Conservation (phyloP, 1,284 basidiomycete species). For the Thelephora terrestris region DNA sequence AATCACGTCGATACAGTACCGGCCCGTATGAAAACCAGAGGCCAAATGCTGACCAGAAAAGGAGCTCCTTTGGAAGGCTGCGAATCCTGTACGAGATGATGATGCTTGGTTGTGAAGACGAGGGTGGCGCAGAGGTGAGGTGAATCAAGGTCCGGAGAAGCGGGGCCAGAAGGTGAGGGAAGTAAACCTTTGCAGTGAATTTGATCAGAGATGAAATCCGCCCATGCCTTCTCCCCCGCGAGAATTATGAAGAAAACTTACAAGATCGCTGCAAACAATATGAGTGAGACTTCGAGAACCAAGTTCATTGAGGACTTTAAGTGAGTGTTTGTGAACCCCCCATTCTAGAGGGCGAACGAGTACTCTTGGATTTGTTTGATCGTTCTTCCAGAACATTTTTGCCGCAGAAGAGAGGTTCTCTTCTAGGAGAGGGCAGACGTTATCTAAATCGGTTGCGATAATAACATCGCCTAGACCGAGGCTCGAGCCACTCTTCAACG, state of each 20-base stretch:
- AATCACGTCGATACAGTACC: conserved; percentile 31
- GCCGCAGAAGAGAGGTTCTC: conserved; percentile 30
- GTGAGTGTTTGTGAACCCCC: conserved; percentile 41
- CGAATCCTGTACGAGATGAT: conserved; percentile 71
- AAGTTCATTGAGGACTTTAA: conserved; percentile 30
- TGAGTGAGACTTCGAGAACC: conserved; percentile 35
- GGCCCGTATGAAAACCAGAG: conserved; percentile 70
- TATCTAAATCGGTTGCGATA: conserved; percentile 61
- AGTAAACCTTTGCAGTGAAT: conserved; percentile 48
- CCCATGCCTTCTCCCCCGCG: background rate
- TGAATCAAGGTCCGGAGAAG: conserved; percentile 59
- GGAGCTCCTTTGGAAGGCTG: conserved; percentile 64
- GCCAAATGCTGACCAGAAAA: conserved; percentile 78
- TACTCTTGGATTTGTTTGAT: conserved; percentile 12
- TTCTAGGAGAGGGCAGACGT: conserved; percentile 53
- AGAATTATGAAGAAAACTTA: conserved; percentile 24
- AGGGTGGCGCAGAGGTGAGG: conserved; percentile 45
- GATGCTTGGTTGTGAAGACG: conserved; percentile 19
- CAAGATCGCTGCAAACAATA: conserved; percentile 68
- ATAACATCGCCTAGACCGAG: conserved; percentile 24
- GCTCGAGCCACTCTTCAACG: too few species aligned
- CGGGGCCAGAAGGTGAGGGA: conserved; percentile 61
- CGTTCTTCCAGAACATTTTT: conserved; percentile 6
- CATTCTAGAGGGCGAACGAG: conserved; percentile 52
- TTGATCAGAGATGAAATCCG: conserved; percentile 1